phyloP scores from a whole-genome alignment of 2,329 filamentous ascomycete genomes.

The Bretziella fagacearum region DNA sequence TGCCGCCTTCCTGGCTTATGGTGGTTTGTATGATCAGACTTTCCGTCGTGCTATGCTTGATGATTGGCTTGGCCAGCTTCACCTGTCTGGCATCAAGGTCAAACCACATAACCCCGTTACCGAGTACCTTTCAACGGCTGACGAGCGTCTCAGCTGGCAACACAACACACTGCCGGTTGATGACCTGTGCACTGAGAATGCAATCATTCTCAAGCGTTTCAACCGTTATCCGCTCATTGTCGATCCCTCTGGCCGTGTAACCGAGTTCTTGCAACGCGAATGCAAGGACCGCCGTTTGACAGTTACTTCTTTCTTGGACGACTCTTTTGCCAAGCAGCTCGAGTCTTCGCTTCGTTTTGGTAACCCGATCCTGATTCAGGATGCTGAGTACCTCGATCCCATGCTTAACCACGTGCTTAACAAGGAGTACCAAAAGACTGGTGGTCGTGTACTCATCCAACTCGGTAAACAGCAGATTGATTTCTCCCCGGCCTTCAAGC shows the following conservation, averaged over 20 bases:
- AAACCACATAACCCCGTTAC: slow-evolving; percentile 90
- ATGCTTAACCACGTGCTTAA: slow-evolving; percentile 97
- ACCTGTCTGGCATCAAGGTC: slow-evolving; percentile 80
- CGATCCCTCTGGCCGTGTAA: slow-evolving; percentile 85
- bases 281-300: slow-evolving; percentile 86
- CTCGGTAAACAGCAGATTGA: slow-evolving; percentile 98
- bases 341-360: slow-evolving; percentile 95
- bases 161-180: slow-evolving; percentile 85
- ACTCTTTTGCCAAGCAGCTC: slow-evolving; percentile 93
- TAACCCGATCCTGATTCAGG: slow-evolving; percentile 95
- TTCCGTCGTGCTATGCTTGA: slow-evolving; percentile 97
- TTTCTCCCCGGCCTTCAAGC: slow-evolving; percentile 89
- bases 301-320: slow-evolving; percentile 93
- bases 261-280: slow-evolving; percentile 88
- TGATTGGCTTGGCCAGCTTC: slow-evolving; percentile 88
- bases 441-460: slow-evolving; percentile 92
- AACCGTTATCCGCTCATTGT: slow-evolving; percentile 97
- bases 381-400: slow-evolving; percentile 91
- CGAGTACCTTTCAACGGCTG: slow-evolving; percentile 90
- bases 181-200: slow-evolving; percentile 95
- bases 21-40: slow-evolving; percentile 91
- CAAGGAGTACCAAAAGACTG: slow-evolving; percentile 98
- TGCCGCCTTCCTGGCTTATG: slow-evolving; percentile 94
- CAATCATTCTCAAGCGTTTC: slow-evolving; percentile 92
- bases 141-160: slow-evolving; percentile 90